Evolutionary conservation across 345 rosid genomes (phyloP).

Genomic region (Salix suchowensis): DNA sequence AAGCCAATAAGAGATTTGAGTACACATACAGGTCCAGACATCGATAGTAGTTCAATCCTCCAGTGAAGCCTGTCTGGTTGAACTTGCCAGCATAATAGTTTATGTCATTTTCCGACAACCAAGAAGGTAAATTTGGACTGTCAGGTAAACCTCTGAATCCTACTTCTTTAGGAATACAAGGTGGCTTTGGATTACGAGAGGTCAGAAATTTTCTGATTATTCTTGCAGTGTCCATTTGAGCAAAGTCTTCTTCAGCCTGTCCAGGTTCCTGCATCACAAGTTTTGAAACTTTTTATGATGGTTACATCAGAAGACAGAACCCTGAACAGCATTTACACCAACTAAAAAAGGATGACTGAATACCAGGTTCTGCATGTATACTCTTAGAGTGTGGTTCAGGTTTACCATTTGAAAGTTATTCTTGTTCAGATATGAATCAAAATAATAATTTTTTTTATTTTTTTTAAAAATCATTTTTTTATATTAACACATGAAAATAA

Average conservation of each 20-base stretch:
- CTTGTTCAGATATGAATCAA: too few species aligned
- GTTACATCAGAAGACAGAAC: not conserved
- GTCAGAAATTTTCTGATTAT: slow-evolving; percentile 40
- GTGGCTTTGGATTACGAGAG: slow-evolving; percentile 42
- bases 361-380: not conserved
- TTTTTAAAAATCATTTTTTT: too few species aligned
- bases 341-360: not conserved
- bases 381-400: too few species aligned
- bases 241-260: slow-evolving; percentile 68
- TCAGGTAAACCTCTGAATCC: slow-evolving; percentile 54
- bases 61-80: slow-evolving; percentile 67
- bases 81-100: slow-evolving; percentile 54
- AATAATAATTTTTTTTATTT: too few species aligned
- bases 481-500: too few species aligned
- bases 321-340: not conserved
- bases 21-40: slow-evolving; percentile 55
- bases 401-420: too few species aligned
- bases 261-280: slow-evolving; percentile 53
- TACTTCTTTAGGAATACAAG: slow-evolving; percentile 47
- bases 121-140: slow-evolving; percentile 50
- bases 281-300: slow-evolving; percentile 8
- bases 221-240: slow-evolving; percentile 47
- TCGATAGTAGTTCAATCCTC: slow-evolving; percentile 78
- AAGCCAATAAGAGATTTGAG: not conserved
- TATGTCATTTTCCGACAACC: slow-evolving; percentile 71